phyloP scores from a whole-genome alignment of 495 filamentous ascomycete species.

The Sordaria brevicollis region DNA sequence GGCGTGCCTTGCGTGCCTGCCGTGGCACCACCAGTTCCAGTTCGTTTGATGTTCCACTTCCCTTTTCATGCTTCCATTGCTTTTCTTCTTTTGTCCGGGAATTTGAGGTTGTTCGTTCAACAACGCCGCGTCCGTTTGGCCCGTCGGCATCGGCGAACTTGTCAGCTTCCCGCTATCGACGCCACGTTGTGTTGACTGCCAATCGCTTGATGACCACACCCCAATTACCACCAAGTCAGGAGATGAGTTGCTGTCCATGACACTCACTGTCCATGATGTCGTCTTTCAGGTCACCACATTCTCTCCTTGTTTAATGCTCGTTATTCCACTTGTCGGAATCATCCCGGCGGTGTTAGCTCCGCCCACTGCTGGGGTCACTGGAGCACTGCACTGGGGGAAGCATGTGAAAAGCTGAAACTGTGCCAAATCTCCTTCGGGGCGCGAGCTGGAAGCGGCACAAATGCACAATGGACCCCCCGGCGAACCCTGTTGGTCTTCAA shows the following conservation, averaged over 20 bases:
- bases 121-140: not conserved
- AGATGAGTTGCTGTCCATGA: not conserved
- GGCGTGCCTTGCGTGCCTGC: no score
- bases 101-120: no score
- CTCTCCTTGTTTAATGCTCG: not conserved
- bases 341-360: not conserved
- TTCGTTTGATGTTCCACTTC: not conserved
- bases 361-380: no score
- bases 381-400: no score
- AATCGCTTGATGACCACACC: not conserved
- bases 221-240: not conserved
- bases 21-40: no score
- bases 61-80: not conserved
- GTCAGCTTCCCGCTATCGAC: not conserved
- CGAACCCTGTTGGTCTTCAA: not conserved
- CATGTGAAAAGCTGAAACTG: not conserved
- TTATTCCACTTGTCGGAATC: not conserved
- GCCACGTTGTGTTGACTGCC: not conserved
- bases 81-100: not conserved
- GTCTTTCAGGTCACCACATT: not conserved
- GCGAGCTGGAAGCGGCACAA: not conserved
- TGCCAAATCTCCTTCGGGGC: not conserved
- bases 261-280: not conserved
- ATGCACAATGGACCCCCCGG: no score
- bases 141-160: not conserved